phyloP scores from a whole-genome alignment of 345 rosid genomes.

The Lenwebbia sp. region DNA sequence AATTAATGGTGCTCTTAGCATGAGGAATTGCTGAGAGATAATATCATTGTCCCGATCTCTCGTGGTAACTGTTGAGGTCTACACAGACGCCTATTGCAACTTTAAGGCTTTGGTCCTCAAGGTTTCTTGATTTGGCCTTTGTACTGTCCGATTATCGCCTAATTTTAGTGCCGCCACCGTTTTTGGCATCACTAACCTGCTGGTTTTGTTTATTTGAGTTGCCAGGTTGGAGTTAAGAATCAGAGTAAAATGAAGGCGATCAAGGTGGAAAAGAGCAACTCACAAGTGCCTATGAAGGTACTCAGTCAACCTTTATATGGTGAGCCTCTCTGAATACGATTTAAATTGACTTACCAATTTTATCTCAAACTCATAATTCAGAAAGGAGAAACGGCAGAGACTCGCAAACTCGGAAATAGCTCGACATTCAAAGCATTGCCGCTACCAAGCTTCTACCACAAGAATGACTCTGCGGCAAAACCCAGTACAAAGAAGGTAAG shows the following conservation, averaged over 20 bases:
- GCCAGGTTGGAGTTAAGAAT: background rate
- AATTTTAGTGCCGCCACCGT: background rate
- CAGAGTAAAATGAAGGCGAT: background rate
- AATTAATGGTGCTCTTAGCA: background rate
- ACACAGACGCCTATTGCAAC: background rate
- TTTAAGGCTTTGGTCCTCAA: background rate
- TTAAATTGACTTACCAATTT: background rate
- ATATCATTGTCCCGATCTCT: background rate
- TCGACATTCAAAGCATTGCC: conserved; percentile 21
- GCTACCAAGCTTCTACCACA: conserved; percentile 18
- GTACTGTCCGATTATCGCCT: background rate
- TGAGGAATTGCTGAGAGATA: background rate
- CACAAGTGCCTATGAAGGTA: conserved; percentile 2
- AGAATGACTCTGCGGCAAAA: conserved; percentile 1
- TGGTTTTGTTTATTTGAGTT: background rate
- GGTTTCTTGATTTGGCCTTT: background rate
- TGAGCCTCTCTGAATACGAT: background rate
- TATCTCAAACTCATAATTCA: background rate
- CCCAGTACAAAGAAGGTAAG: background rate
- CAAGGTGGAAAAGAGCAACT: conserved; percentile 4
- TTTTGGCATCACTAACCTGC: background rate
- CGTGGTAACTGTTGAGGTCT: background rate
- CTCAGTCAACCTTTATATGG: background rate
- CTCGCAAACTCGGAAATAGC: conserved; percentile 3
- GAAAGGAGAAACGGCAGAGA: background rate